Evolutionary conservation across 2,329 filamentous ascomycete genomes (phyloP), one percentile per base, ranked within the genome.

Genomic region (Aaosphaeria pasadenensis): DNA sequence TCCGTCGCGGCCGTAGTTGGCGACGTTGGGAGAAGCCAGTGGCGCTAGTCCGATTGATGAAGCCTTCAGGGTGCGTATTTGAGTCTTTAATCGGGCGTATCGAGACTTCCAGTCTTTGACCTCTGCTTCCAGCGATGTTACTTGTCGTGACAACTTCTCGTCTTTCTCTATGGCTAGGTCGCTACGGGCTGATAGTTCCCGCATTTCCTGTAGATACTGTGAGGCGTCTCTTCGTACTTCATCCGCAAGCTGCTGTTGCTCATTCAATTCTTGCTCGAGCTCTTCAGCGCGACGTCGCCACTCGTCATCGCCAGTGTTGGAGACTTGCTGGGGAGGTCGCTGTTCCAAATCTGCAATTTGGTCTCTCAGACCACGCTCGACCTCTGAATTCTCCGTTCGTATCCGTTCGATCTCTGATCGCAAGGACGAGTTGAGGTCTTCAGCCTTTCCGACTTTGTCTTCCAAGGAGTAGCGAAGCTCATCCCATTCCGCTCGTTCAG

Each of bases 51-150:
- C 89, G 51, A 88, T 82, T 0, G 91, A 94, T 1, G 89, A 89
- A 5, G 88, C 85, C 44, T 90, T 86, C 66, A 96, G 79, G 62
- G 81, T 87, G 44, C 91, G 84, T 43, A 95, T 77, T 69, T 96
- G 91, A 2, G 92, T 89, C 74, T 95, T 96, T 35, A 89, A 81
- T 57, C 86, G 87, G 29, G 91, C 87, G 64, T 96, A 97, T 41
- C 91, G 87, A 58, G 86, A 84, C 65, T 91, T 90, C 94, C 94
- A 99, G 44, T 91, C 86, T 46, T 87, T 87, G 42, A 95, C 84
- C 65, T 97, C 91, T 24, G 83, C 77, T 70, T 96, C 89, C 5
- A 99, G 79, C 46, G 81, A 77, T 48, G 88, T 80, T 31, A 96
- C 85, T 41, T 87, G 87, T 54, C 80, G 81, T 46, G 88, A 84